Base-by-base conservation (phyloP, 2,329 filamentous ascomycete species). In the Neonectria magnoliae region DNA sequence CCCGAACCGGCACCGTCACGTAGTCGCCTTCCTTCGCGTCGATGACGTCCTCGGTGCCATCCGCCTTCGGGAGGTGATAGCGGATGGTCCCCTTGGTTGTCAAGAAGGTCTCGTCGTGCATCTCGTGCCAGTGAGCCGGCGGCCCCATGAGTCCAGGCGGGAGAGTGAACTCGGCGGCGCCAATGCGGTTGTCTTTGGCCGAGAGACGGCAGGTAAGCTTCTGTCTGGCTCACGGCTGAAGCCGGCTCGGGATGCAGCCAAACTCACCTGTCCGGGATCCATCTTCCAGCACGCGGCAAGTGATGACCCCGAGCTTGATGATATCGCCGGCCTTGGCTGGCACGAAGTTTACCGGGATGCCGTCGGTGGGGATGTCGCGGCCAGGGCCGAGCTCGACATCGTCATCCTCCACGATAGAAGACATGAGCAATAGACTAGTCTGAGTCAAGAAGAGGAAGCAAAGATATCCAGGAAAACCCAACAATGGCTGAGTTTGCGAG, bases 21-120 rank as follows among this genome's bases (percentile, higher is more conserved):
- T 56, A 60, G 41, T 64, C 62, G n/a, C 62, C 62, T 9, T 56
- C 62, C 5, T 64, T 44, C n/a, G 57, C 56, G 22, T 64, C 62
- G 22, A 64, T 60, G 11, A 57, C 41, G 18, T 60, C 62, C 27
- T 60, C 57, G 5, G 52, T 57, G 5, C 62, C 62, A 29, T 63
- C 60, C 3, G 55, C 48, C 54, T 63, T 63, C 8, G 60, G 60
- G 20, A 59, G 51, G n/a, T 64, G 57, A 18, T 56, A 64, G 20
- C 62, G 56, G 18, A 64, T 60, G 2, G 57, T 60, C 3, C 62
- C 62, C 51, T 60, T 56, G 31, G 61, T 64, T 10, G 57, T 57
- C 27, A 60, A 20, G 10, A 64, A 60, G 20, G 51, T 53, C 20
- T 64, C 62, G 16, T 64, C 62, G 29, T 64, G 62, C 62, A 64